Evolutionary conservation across 768 basidiomycete species (phyloP).

Genomic region (Pholiota microspora): DNA sequence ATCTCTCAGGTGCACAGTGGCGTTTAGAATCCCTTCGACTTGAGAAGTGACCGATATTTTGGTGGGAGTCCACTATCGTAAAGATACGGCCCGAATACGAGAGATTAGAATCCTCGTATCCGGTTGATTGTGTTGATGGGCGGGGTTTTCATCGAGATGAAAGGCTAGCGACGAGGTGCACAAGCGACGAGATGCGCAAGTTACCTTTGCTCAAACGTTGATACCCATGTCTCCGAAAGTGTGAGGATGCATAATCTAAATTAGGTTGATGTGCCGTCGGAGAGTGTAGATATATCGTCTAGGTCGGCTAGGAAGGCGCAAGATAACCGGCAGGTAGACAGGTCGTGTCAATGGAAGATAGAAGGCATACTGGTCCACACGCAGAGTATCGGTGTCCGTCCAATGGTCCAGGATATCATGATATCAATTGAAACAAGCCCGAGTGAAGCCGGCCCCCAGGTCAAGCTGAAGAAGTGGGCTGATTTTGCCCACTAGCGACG

Average conservation of each 20-base stretch:
- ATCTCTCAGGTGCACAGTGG: constrained; percentile 2
- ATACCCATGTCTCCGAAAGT: not conserved
- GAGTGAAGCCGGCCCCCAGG: too few relatives aligned
- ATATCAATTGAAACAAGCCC: too few relatives aligned
- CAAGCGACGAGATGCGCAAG: too few relatives aligned
- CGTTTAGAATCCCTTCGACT: not conserved
- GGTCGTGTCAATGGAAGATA: constrained; percentile 8
- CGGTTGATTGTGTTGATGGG: not conserved
- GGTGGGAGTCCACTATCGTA: not conserved
- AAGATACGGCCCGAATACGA: constrained; percentile 1
- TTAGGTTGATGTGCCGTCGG: not conserved
- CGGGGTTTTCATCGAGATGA: not conserved
- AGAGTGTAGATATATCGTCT: not conserved
- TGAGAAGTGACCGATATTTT: constrained; percentile 1
- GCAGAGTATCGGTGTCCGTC: not conserved
- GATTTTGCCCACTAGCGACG: too few relatives aligned
- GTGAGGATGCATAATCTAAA: not conserved
- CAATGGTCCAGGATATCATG: constrained; percentile 3
- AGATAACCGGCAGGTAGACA: constrained; percentile 1
- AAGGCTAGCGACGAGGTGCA: too few relatives aligned
- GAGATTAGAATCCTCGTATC: not conserved
- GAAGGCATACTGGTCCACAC: not conserved
- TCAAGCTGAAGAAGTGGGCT: too few relatives aligned
- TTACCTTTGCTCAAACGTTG: too few relatives aligned
- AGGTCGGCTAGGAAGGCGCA: not conserved